Percentiles rank a stretch among this genome's conserved stretches.
phyloP scores from a whole-genome alignment of 192 early-diverging fungal species.

The Backusella tuberculispora region DNA sequence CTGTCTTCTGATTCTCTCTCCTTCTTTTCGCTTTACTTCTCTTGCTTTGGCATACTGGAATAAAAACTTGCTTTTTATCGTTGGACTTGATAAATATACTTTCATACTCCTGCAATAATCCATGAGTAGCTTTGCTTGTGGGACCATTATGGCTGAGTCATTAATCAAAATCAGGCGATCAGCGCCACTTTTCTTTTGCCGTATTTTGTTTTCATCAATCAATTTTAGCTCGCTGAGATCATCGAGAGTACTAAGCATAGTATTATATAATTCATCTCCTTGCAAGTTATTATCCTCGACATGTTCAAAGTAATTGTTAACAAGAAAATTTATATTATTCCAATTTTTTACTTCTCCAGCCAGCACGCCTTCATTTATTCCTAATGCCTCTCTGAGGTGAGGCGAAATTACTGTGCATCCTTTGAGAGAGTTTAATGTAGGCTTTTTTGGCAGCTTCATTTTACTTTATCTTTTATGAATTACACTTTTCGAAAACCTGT shows the following conservation, averaged over 20 bases:
- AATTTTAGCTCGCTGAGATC: conserved; percentile 11
- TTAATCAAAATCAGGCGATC: conserved; percentile 6
- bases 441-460: conserved; percentile 5
- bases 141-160: conserved; percentile 2
- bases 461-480: neutral
- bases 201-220: conserved; percentile 16
- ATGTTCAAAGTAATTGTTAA: conserved; percentile 19
- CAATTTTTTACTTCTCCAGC: neutral
- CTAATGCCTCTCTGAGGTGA: conserved; percentile 1
- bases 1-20: neutral
- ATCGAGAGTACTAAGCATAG: neutral
- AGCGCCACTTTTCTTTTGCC: conserved; percentile 10
- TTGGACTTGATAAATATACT: conserved; percentile 18
- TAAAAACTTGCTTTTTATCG: conserved; percentile 3
- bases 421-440: conserved; percentile 10
- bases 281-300: conserved; percentile 7
- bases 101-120: conserved; percentile 19
- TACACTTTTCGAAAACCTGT: no score
- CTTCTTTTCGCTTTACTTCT: conserved; percentile 7
- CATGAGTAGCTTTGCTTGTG: conserved; percentile 10
- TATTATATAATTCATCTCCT: conserved; percentile 10
- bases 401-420: conserved; percentile 14
- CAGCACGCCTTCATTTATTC: conserved; percentile 12
- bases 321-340: conserved; percentile 8
- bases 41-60: conserved; percentile 14